A percentile compares a stretch with the other conserved stretches of the same genome.
These are phyloP conservation scores for Tricladium varicosporioides DNA, from an alignment of 2,329 filamentous ascomycete species.

Conservation along the genomic window DNA sequence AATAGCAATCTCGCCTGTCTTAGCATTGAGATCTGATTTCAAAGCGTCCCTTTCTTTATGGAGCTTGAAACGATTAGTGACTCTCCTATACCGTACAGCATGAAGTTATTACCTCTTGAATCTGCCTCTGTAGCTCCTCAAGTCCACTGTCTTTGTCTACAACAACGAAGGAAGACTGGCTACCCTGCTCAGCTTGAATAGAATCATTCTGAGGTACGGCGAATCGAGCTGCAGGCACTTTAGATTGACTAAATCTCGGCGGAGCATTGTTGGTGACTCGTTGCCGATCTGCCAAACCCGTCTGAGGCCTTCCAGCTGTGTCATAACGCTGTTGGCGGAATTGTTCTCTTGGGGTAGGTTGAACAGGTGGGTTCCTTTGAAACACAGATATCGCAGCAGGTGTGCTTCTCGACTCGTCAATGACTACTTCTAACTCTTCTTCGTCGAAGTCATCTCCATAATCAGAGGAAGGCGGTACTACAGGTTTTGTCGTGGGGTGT, in stretches of 20 bases:
- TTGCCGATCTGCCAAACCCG: constrained; percentile 13
- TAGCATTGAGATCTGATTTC: constrained; percentile 56
- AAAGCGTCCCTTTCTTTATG: constrained; percentile 55
- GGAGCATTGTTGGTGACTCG: constrained; percentile 4
- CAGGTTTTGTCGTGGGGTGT: constrained; percentile 8
- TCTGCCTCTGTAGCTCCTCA: constrained; percentile 24
- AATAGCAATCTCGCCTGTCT: constrained; percentile 71
- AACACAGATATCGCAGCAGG: constrained; percentile 17
- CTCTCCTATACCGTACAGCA: neutral
- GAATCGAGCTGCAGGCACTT: neutral
- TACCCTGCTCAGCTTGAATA: constrained; percentile 15
- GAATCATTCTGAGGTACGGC: constrained; percentile 18
- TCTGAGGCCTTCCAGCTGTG: constrained; percentile 10
- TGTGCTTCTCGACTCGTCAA: constrained; percentile 32
- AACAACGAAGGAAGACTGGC: constrained; percentile 8
- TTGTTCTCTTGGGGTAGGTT: constrained; percentile 21
- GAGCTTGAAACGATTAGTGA: constrained; percentile 20
- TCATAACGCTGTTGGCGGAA: constrained; percentile 26
- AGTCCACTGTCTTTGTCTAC: constrained; percentile 12
- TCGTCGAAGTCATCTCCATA: constrained; percentile 37
- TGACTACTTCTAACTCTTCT: constrained; percentile 52
- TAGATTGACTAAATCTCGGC: constrained; percentile 14
- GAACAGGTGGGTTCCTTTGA: constrained; percentile 16
- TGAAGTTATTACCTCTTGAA: constrained; percentile 26
- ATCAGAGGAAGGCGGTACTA: constrained; percentile 33